Percentiles rank a stretch among this genome's conserved stretches.
These are phyloP conservation scores for Chaetomium cochliodes DNA, from an alignment of 495 filamentous ascomycete species.

Conservation along the genomic window DNA sequence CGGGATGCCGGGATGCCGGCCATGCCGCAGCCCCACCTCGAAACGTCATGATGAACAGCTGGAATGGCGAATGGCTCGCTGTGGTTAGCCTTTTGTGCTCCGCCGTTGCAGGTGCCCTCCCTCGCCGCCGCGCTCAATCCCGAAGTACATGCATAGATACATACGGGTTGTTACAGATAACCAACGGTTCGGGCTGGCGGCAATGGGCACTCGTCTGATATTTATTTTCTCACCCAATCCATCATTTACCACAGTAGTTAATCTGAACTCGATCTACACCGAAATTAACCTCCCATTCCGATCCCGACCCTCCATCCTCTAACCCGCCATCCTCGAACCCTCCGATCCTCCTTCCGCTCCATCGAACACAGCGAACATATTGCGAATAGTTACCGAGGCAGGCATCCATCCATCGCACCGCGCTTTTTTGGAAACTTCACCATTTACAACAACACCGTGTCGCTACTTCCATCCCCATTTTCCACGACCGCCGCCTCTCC, in stretches of 20 bases:
- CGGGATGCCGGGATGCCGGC: not conserved
- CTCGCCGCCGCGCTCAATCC: not conserved
- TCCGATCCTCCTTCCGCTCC: no score
- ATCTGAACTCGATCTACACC: not conserved
- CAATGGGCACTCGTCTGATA: constrained; percentile 8
- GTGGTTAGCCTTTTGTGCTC: not conserved
- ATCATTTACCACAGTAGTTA: no score
- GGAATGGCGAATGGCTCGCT: not conserved
- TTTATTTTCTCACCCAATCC: not conserved
- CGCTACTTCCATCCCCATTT: not conserved
- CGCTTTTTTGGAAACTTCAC: not conserved
- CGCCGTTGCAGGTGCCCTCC: not conserved
- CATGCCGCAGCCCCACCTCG: not conserved
- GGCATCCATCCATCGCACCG: not conserved
- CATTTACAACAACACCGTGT: not conserved
- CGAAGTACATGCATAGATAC: not conserved
- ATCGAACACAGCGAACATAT: no score
- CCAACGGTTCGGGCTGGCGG: not conserved
- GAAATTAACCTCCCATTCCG: not conserved
- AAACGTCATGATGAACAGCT: constrained; percentile 12
- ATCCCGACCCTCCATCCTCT: not conserved
- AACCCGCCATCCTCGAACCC: no score
- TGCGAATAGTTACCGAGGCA: no score
- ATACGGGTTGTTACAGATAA: no score
- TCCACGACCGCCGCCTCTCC: not conserved